A percentile compares a stretch with the other conserved stretches of the same genome.
These are phyloP conservation scores for Grigorovia yakushimaensis DNA, from an alignment of 805 yeast species.

Conservation along the genomic window DNA sequence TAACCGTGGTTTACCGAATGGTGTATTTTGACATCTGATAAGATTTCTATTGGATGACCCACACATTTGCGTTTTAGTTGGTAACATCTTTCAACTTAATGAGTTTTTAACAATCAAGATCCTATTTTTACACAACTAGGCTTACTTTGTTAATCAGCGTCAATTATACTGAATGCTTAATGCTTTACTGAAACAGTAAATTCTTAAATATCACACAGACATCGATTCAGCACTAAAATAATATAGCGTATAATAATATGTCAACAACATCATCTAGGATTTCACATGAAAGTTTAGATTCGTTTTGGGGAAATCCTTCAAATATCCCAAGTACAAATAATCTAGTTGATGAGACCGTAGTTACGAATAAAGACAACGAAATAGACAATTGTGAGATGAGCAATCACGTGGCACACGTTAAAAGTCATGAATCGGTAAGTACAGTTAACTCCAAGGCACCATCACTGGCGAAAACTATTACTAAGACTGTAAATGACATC, in stretches of 20 bases:
- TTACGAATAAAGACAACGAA: neutral
- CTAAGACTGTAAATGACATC: constrained; percentile 10
- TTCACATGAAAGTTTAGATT: neutral
- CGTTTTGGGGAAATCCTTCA: neutral
- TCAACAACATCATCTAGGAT: neutral
- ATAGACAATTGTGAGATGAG: neutral
- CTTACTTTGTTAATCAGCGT: too few relatives aligned
- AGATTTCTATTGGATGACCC: too few relatives aligned
- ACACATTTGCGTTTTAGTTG: too few relatives aligned
- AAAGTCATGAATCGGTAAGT: neutral
- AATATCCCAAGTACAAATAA: neutral
- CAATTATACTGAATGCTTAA: too few relatives aligned
- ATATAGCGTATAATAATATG: neutral
- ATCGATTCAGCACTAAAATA: too few relatives aligned
- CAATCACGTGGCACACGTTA: neutral
- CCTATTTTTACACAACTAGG: too few relatives aligned
- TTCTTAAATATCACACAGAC: too few relatives aligned
- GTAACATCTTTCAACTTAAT: too few relatives aligned
- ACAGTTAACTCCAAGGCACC: neutral
- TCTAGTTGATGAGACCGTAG: neutral
- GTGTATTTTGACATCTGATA: too few relatives aligned
- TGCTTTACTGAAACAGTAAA: too few relatives aligned
- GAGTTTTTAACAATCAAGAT: too few relatives aligned
- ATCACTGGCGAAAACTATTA: constrained; percentile 7
- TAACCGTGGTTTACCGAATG: neutral